Conservation (phyloP, 2,329 filamentous ascomycete genomes). For the Clarireedia monteithiana region DNA sequence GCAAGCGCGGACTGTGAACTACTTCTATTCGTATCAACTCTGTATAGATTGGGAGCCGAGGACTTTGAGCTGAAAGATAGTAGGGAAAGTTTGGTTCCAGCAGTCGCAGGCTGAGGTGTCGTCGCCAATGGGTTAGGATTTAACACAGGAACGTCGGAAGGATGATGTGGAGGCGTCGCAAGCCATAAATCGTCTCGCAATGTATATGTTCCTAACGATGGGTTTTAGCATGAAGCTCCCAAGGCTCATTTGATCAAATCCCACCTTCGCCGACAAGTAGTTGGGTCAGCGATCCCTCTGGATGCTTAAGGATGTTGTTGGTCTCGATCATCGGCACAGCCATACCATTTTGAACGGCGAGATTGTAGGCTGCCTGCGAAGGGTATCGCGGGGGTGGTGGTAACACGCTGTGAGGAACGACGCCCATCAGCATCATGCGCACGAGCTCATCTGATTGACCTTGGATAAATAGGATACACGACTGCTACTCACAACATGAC, state of each 20-base stretch:
- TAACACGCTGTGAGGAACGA: slow-evolving; percentile 49
- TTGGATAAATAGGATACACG: slow-evolving; percentile 2
- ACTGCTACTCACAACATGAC: slow-evolving; percentile 8
- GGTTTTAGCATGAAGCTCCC: background rate
- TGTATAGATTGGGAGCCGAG: slow-evolving; percentile 45
- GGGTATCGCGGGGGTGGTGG: slow-evolving; percentile 82
- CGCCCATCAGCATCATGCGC: slow-evolving; percentile 18
- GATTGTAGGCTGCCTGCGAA: slow-evolving; percentile 63
- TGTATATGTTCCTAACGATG: slow-evolving; percentile 67
- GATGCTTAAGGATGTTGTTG: slow-evolving; percentile 79
- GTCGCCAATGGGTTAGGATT: slow-evolving; percentile 91
- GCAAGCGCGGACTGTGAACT: slow-evolving; percentile 34
- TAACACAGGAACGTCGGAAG: slow-evolving; percentile 78
- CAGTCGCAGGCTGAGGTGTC: slow-evolving; percentile 71
- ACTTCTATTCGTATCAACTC: slow-evolving; percentile 43
- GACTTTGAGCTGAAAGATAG: slow-evolving; percentile 35
- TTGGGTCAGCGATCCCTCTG: slow-evolving; percentile 75
- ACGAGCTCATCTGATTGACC: background rate
- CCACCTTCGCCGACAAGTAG: slow-evolving; percentile 88
- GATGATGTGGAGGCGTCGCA: slow-evolving; percentile 90
- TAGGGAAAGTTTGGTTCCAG: slow-evolving; percentile 77
- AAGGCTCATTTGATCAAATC: slow-evolving; percentile 4
- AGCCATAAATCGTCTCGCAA: slow-evolving; percentile 87
- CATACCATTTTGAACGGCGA: slow-evolving; percentile 59
- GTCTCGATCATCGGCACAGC: slow-evolving; percentile 79